Evolutionary conservation across 768 basidiomycete species (phyloP), one percentile per base, ranked within the genome.

Genomic region (Xerocomellus intermedius): DNA sequence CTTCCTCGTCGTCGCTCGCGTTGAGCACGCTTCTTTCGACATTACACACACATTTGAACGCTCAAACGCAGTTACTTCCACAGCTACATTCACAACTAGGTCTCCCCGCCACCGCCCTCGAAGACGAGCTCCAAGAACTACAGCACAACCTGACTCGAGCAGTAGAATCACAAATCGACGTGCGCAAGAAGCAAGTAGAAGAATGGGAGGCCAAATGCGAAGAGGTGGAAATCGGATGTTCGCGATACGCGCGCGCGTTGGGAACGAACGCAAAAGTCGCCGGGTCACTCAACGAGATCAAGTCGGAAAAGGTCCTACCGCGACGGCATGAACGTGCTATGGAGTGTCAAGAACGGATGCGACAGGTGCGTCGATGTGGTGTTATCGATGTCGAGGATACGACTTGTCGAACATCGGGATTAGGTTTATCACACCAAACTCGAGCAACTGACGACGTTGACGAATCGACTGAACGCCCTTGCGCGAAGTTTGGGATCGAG

Each of bases 71-170:
- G 58, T 77, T 91, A 32, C 76, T 96, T 2, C 91, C 91, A 16
- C 84, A 86, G 8, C 77, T 96, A 5, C 92, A 95, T 70, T 78
- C 82, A 1, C 91, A 91, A 64, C 87, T 96, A 16, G 92, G 91
- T 32, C 79, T 95, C 14, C 91, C 93, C 9, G 72, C 83, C 26
- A 83, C 85, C 12, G 86, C 91, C 0, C 81, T 95, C 41, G 84
- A 90, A 67, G 87, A 91, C 68, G 94, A 97, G 55, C 78, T 95
- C 32, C 75, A 79, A 49, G 71, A 79, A 8, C 79, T 96, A 8
- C 87, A 94, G 63, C 78, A 85, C 32, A 83, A 87, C 46, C 83
- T 96, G 42, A 81, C 86, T 52, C 78, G 82, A 53, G 85, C 89
- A 24, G 87, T 95, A 14, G 88, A 93, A 61, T 74, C 75, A 6